Percentiles rank a stretch among this genome's conserved stretches.
These are phyloP conservation scores for Coemansia sp. DNA, from an alignment of 192 early-diverging fungal genomes.

Conservation along the genomic window DNA sequence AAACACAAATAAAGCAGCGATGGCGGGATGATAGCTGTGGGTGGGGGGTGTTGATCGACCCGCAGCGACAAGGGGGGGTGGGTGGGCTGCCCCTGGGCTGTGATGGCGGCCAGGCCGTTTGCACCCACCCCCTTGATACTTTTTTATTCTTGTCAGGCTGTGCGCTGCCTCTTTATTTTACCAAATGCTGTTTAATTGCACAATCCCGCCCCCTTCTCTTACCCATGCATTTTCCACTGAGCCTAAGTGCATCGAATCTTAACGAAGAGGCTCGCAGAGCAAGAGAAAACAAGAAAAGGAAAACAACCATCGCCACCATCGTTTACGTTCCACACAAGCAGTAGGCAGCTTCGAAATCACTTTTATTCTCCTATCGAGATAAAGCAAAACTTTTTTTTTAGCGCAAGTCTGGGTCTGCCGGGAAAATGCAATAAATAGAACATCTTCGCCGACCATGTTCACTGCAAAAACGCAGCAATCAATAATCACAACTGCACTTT, in stretches of 20 bases:
- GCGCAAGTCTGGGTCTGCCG: background rate
- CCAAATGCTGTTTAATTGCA: slow-evolving; percentile 8
- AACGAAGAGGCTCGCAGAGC: background rate
- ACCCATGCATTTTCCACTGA: slow-evolving; percentile 10
- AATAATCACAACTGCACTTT: slow-evolving; percentile 1
- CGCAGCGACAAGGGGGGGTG: background rate
- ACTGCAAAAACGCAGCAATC: slow-evolving; percentile 1
- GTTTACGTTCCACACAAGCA: background rate
- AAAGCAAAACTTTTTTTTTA: background rate
- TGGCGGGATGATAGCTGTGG: background rate
- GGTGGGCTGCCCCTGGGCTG: background rate
- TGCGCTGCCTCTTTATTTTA: slow-evolving; percentile 1
- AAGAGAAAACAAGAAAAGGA: background rate
- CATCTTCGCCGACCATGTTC: slow-evolving; percentile 1
- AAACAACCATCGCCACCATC: background rate
- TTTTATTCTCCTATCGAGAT: slow-evolving; percentile 8
- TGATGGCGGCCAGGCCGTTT: background rate
- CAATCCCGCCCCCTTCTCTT: slow-evolving; percentile 6
- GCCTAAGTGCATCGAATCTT: background rate
- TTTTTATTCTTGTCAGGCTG: background rate
- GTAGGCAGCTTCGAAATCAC: background rate
- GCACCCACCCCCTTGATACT: background rate
- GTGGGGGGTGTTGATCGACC: background rate
- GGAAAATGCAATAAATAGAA: slow-evolving; percentile 11
- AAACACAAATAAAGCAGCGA: background rate